These are phyloP conservation scores for Podaxis rugospora DNA, from an alignment of 768 basidiomycete genomes.

Conservation along the genomic window DNA sequence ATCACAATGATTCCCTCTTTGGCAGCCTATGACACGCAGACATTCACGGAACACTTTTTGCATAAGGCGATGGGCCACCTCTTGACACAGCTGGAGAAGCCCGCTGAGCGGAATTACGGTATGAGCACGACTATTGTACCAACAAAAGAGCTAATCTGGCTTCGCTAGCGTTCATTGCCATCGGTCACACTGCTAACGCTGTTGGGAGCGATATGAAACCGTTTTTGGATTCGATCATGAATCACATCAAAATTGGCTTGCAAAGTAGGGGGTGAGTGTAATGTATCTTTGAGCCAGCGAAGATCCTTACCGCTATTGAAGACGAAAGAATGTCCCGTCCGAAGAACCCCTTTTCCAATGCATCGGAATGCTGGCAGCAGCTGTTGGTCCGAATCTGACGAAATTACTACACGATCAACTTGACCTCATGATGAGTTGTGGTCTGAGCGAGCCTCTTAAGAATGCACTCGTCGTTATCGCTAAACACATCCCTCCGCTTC, in stretches of 20 bases:
- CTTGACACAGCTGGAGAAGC: slow-evolving; percentile 82
- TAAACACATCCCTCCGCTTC: slow-evolving; percentile 80
- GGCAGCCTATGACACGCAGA: slow-evolving; percentile 90
- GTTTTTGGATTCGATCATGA: slow-evolving; percentile 89
- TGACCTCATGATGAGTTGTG: slow-evolving; percentile 94
- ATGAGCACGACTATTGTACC: slow-evolving; percentile 15
- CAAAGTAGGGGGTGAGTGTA: slow-evolving; percentile 71
- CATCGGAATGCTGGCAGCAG: slow-evolving; percentile 90
- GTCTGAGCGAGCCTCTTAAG: slow-evolving; percentile 83
- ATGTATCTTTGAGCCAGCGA: background rate
- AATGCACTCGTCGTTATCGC: slow-evolving; percentile 84
- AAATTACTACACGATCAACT: slow-evolving; percentile 95
- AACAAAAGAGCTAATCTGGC: slow-evolving; percentile 12
- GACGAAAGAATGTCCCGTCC: slow-evolving; percentile 85
- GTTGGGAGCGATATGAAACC: slow-evolving; percentile 95
- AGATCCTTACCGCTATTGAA: slow-evolving; percentile 18
- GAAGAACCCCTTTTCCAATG: slow-evolving; percentile 98
- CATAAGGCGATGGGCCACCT: slow-evolving; percentile 94
- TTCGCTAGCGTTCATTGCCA: slow-evolving; percentile 82
- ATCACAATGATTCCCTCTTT: slow-evolving; percentile 94
- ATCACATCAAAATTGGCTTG: slow-evolving; percentile 84
- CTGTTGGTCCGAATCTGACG: slow-evolving; percentile 94
- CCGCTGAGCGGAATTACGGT: slow-evolving; percentile 87
- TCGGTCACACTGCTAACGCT: slow-evolving; percentile 90
- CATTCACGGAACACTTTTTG: slow-evolving; percentile 86